Percentiles rank a stretch among this genome's conserved stretches.
Conservation (phyloP, 2,329 filamentous ascomycete genomes). For the Hymenoscyphus scutula region DNA sequence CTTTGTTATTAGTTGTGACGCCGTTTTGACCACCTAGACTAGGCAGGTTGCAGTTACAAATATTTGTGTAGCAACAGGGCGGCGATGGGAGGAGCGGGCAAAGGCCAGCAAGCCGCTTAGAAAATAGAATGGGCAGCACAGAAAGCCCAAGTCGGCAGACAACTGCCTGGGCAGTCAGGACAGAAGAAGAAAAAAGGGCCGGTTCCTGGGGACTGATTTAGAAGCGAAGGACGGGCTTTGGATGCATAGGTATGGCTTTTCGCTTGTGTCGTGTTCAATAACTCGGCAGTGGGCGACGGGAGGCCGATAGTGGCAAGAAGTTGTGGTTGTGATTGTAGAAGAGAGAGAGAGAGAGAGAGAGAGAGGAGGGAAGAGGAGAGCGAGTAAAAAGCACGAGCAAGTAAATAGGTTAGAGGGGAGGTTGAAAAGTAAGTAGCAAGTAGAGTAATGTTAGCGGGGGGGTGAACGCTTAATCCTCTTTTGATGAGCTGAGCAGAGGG, state of each 20-base stretch:
- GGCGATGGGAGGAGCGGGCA: neutral
- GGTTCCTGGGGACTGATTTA: neutral
- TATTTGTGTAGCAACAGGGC: neutral
- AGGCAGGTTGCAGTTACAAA: slow-evolving; percentile 3
- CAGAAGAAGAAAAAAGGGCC: neutral
- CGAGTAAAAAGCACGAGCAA: neutral
- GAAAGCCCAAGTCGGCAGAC: neutral
- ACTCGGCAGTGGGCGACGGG: slow-evolving; percentile 3
- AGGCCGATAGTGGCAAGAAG: neutral
- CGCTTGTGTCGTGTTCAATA: neutral
- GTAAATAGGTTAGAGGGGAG: neutral
- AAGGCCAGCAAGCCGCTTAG: neutral
- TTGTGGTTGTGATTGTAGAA: neutral
- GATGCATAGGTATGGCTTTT: slow-evolving; percentile 4
- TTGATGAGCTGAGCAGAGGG: neutral
- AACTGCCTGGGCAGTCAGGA: neutral
- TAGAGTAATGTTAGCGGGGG: neutral
- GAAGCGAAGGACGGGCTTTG: neutral
- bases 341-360: too few relatives aligned
- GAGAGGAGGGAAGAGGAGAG: too few relatives aligned
- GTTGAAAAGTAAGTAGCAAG: neutral
- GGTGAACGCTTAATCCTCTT: neutral
- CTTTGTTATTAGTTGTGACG: slow-evolving; percentile 3
- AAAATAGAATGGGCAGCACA: neutral
- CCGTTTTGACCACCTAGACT: neutral